A percentile compares a stretch with the other conserved stretches of the same genome.
phyloP scores from a whole-genome alignment of 2,329 filamentous ascomycete genomes.

The Fusarium clavum region DNA sequence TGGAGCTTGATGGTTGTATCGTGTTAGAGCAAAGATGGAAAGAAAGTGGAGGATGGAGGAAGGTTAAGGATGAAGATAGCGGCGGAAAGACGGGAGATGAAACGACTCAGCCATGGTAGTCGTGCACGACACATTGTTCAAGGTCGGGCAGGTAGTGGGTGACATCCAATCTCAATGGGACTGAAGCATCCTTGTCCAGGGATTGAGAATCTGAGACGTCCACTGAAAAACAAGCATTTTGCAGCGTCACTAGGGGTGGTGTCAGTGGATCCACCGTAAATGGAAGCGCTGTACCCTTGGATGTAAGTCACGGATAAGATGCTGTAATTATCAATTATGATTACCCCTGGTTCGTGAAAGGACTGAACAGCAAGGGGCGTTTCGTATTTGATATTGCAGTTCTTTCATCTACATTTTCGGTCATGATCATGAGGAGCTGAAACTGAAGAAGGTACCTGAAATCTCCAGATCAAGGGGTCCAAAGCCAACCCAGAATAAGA shows the following conservation, averaged over 20 bases:
- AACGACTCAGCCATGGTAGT: slow-evolving; percentile 26
- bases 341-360: neutral
- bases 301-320: slow-evolving; percentile 6
- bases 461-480: slow-evolving; percentile 21
- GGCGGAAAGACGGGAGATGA: slow-evolving; percentile 28
- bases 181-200: slow-evolving; percentile 35
- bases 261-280: slow-evolving; percentile 16
- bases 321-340: neutral
- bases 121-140: neutral
- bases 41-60: slow-evolving; percentile 4
- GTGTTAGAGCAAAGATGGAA: slow-evolving; percentile 6
- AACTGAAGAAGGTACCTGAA: slow-evolving; percentile 4
- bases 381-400: neutral
- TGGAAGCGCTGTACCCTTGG: neutral
- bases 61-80: slow-evolving; percentile 17
- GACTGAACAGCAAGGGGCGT: neutral
- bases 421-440: neutral
- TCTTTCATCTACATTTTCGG: neutral
- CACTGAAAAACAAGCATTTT: slow-evolving; percentile 41
- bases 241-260: slow-evolving; percentile 20
- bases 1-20: slow-evolving; percentile 5
- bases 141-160: slow-evolving; percentile 17
- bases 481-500: neutral
- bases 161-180: slow-evolving; percentile 34
- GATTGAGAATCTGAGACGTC: slow-evolving; percentile 24